Conservation (phyloP, 2,329 filamentous ascomycete species). For the Venturiaceae sp. region DNA sequence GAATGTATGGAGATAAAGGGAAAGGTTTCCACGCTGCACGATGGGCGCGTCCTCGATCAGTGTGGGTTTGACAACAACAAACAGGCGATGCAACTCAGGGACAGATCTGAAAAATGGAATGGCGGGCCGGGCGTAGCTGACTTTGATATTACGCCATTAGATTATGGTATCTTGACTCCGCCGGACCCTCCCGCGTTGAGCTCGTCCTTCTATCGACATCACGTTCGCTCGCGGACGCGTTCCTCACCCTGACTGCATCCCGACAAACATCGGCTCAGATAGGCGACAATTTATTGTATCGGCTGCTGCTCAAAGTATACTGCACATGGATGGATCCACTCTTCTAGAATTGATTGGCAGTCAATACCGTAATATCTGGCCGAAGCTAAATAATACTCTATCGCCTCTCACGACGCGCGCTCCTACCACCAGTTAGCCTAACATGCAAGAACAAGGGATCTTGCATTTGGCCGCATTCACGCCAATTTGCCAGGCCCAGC, state of each 20-base stretch:
- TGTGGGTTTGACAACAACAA: background rate
- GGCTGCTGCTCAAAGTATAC: background rate
- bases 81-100: background rate
- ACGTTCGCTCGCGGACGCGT: background rate
- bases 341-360: background rate
- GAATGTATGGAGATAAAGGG: background rate
- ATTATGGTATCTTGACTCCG: background rate
- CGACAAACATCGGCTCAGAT: background rate
- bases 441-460: constrained; percentile 5
- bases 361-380: background rate
- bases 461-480: constrained; percentile 4
- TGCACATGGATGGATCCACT: background rate
- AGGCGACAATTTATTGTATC: background rate
- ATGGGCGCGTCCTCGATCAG: background rate
- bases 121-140: background rate
- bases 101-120: background rate
- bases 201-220: background rate
- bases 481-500: constrained; percentile 2
- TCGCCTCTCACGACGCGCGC: constrained; percentile 2
- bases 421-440: constrained; percentile 2
- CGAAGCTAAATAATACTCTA: background rate
- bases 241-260: background rate
- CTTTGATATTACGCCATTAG: background rate
- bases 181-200: background rate
- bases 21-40: background rate